Evolutionary conservation across 768 basidiomycete genomes (phyloP).

Genomic region (Rossbeevera mucosa): DNA sequence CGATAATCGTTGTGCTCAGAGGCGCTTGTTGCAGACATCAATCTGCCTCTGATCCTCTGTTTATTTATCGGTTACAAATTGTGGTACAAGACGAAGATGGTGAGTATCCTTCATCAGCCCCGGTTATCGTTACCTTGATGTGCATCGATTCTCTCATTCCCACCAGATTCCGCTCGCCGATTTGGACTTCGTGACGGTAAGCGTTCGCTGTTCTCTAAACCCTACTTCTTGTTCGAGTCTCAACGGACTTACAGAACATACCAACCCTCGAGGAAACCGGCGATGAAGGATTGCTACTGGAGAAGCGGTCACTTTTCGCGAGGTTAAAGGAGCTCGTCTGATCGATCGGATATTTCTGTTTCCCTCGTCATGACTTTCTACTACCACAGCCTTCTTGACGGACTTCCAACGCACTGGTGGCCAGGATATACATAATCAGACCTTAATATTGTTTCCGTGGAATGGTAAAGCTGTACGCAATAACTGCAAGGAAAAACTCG

Average conservation of each 20-base stretch:
- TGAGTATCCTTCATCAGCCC: neutral
- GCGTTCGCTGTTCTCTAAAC: conserved; percentile 13
- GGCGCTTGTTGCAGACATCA: conserved; percentile 31
- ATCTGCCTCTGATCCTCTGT: conserved; percentile 39
- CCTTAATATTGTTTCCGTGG: neutral
- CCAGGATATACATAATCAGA: neutral
- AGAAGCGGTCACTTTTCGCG: conserved; percentile 5
- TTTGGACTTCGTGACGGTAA: conserved; percentile 69
- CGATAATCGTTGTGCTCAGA: neutral
- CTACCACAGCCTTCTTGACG: neutral
- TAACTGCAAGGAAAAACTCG: neutral
- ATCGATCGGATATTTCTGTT: neutral
- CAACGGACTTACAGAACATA: conserved; percentile 44
- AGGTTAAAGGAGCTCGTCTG: conserved; percentile 7
- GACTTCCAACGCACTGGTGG: neutral
- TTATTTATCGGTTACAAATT: conserved; percentile 45
- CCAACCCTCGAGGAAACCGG: conserved; percentile 71
- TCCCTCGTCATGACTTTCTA: neutral
- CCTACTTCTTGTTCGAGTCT: neutral
- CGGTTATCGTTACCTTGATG: neutral
- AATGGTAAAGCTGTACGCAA: neutral
- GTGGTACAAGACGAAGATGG: conserved; percentile 20
- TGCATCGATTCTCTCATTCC: neutral
- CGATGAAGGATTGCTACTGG: conserved; percentile 16
- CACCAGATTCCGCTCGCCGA: conserved; percentile 32